Base-by-base conservation (phyloP, 2,329 filamentous ascomycete species). In the Trichoderma asperellum region DNA sequence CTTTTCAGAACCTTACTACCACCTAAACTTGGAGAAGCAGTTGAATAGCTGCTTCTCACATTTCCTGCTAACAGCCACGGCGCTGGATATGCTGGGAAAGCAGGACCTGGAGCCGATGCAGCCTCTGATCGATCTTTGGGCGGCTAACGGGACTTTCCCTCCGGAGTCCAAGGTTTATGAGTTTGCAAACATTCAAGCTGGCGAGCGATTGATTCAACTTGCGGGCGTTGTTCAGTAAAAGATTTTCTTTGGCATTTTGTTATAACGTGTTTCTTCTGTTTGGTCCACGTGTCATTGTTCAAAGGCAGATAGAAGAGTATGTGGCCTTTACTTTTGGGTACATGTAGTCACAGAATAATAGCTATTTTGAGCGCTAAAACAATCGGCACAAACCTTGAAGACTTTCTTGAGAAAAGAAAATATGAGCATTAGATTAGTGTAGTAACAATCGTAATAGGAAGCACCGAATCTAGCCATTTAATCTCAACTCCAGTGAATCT, bases 61-160 rank as follows among this genome's bases (percentile, higher is more conserved):
- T 82, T 96, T 95, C 74, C 86, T 94, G 72, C 87, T 93, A 27
- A 93, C 92, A 4, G 91, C 91, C 56, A 94, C 92, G 67, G 91
- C 92, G 59, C 88, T 94, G 73, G 91, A 92, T 75, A 91, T 98
- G 83, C 87, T 98, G 71, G 91, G 91, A 74, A 93, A 94, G 70
- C 91, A 93, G 76, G 95, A 97, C 81, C 87, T 96, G 75, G 94
- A 97, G 84, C 95, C 95, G 27, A 97, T 98, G 93, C 93, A 96
- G 83, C 93, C 93, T 32, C 82, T 98, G 74, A 92, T 98, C 74
- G 94, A 97, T 76, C 86, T 97, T 59, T 97, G 94, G 91, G 90
- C 94, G 32, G 91, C 91, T 72, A 95, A 95, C 77, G 94, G 94
- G 70, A 92, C 94, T 32, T 92, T 98, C 74, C 94, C 94, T 2